Base-by-base conservation (phyloP, 169 alveolate genomes). In the Plasmodium inui region DNA sequence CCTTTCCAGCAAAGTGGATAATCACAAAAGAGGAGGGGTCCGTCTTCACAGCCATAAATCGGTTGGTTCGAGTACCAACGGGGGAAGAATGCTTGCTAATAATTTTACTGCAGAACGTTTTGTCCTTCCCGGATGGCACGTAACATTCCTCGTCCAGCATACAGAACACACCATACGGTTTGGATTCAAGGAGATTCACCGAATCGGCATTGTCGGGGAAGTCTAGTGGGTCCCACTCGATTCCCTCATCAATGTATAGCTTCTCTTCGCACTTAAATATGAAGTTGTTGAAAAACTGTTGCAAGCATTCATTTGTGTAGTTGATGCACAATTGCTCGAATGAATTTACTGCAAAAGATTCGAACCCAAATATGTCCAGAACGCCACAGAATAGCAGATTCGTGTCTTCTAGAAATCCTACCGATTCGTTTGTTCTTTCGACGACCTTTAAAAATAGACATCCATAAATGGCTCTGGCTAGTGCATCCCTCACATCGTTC, bases 281-380 rank as follows among this genome's bases (percentile, higher is more conserved):
- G 95, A 98, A 98, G 74, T 96, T 98, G 98, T 97, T 99, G 98
- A 95, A 99, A 96, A 97, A 98, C 83, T 97, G 97, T 96, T 98
- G 98, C 89, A 98, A 96, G 67, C 98, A 97, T 95, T 99, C 99
- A 95, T 99, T 99, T 28, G 99, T 99, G 95, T 98, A 98, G 97
- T 99, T 99, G 70, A 99, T 99, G 94, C 99, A 99, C 41, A 99
- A 96, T 96, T 99, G 99, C 96, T 99, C 99, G 85, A 98, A 98
- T 26, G 99, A 97, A 96, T 99, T 99, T 44, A 93, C 70, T 78
- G 98, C 97, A 96, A 99, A 99, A 22, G 99, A 99, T 97, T 99
- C 99, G 92, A 99, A 99, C 17, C 99, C 99, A 92, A 98, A 99
- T 44, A 99, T 99, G 92, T 99, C 99, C 82, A 98, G 96, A 19